Evolutionary conservation across 2,329 filamentous ascomycete genomes (phyloP).

Genomic region (Diaporthe citri): DNA sequence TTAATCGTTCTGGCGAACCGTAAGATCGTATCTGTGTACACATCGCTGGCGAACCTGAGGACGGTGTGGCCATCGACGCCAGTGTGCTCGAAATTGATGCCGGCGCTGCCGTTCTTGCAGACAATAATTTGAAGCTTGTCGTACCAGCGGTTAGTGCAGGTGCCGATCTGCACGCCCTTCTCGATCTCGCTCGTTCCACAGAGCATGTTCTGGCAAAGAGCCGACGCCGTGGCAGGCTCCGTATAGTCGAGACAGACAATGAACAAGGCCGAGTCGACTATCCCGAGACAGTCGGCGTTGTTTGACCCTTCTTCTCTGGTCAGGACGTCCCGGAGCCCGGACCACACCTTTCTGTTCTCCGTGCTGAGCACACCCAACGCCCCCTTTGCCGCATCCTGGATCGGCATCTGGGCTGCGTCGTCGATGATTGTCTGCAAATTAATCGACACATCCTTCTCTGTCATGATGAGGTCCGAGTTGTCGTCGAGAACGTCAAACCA

Average conservation of each 20-base stretch:
- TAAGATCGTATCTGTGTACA: constrained; percentile 98
- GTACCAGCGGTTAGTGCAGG: constrained; percentile 98
- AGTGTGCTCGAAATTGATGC: constrained; percentile 99
- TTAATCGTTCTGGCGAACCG: constrained; percentile 97
- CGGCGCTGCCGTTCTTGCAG: constrained; percentile 97
- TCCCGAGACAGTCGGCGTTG: constrained; percentile 95
- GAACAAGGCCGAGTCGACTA: constrained; percentile 94
- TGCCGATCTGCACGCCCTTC: constrained; percentile 94
- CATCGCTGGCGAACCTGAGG: constrained; percentile 92
- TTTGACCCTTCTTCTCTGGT: constrained; percentile 89
- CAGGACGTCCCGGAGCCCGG: constrained; percentile 87
- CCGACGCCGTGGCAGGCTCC: constrained; percentile 82
- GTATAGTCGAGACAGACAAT: constrained; percentile 93
- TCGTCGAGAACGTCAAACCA: constrained; percentile 98
- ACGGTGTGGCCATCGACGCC: constrained; percentile 98
- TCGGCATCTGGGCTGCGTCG: constrained; percentile 88
- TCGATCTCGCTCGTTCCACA: constrained; percentile 94
- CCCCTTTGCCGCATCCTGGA: constrained; percentile 95
- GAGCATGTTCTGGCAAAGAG: constrained; percentile 98
- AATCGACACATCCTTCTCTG: constrained; percentile 89
- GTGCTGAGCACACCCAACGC: constrained; percentile 94
- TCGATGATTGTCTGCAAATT: constrained; percentile 94
- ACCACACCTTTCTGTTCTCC: constrained; percentile 97
- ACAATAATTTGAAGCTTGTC: constrained; percentile 99
- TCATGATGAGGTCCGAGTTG: constrained; percentile 97